Percentiles rank a stretch among this genome's conserved stretches.
Conservation (phyloP, 1,139 yeast genomes). For the Pichia sp. region DNA sequence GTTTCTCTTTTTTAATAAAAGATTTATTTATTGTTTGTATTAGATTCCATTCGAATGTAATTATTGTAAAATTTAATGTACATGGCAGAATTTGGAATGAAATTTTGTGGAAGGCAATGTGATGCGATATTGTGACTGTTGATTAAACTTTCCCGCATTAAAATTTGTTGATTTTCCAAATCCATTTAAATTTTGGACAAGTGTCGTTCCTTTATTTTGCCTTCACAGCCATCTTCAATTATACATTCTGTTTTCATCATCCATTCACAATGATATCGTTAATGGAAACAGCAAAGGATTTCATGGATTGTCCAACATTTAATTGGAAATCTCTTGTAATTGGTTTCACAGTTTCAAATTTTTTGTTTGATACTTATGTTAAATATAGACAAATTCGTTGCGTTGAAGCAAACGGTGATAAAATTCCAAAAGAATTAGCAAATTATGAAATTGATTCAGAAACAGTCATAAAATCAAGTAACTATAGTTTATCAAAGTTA, state of each 20-base stretch:
- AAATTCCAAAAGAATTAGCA: slow-evolving; percentile 57
- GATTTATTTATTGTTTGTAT: no score
- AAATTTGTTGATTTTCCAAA: no score
- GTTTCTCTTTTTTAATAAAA: no score
- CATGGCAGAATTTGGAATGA: no score
- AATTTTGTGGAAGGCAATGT: no score
- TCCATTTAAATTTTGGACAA: no score
- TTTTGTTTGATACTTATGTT: slow-evolving; percentile 65
- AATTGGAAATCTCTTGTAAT: slow-evolving; percentile 74
- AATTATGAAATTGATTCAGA: slow-evolving; percentile 52
- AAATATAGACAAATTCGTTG: slow-evolving; percentile 73
- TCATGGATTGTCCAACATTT: slow-evolving; percentile 51
- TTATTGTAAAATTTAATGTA: no score
- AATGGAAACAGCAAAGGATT: slow-evolving; percentile 26
- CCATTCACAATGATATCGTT: slow-evolving; percentile 24
- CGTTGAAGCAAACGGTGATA: slow-evolving; percentile 43
- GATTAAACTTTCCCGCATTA: no score
- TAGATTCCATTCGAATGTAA: no score
- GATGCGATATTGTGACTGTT: no score
- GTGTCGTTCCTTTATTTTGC: no score
- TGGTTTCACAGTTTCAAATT: slow-evolving; percentile 74
- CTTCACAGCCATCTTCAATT: background rate
- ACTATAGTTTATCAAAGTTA: slow-evolving; percentile 78
- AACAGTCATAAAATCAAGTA: slow-evolving; percentile 72
- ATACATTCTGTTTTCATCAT: no score